phyloP scores from a whole-genome alignment of 495 filamentous ascomycete species.

The Aspergillus nanangensis region DNA sequence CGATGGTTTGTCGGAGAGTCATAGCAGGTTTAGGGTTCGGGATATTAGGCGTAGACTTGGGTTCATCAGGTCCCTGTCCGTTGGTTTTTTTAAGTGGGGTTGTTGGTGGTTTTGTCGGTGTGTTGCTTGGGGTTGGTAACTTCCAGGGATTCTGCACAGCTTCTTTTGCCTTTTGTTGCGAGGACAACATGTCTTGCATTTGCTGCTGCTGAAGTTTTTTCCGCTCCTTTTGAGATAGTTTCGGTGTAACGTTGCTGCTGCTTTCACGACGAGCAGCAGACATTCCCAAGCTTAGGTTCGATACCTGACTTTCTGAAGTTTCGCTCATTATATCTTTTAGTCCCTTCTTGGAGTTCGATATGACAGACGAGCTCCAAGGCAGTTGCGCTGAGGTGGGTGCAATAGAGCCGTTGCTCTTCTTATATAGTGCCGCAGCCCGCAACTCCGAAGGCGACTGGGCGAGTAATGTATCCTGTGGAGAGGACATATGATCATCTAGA shows the following conservation, averaged over 20 bases:
- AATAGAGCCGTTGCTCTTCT: constrained; percentile 17
- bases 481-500: constrained; percentile 34
- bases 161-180: constrained; percentile 43
- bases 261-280: constrained; percentile 36
- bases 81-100: constrained; percentile 18
- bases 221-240: constrained; percentile 87
- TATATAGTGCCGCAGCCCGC: constrained; percentile 18
- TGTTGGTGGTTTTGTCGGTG: constrained; percentile 10
- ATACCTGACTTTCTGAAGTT: constrained; percentile 56
- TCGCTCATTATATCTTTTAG: constrained; percentile 84
- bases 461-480: constrained; percentile 14
- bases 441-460: constrained; percentile 28
- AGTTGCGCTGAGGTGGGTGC: constrained; percentile 11
- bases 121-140: constrained; percentile 27
- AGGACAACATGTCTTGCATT: constrained; percentile 47
- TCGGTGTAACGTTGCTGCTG: constrained; percentile 29
- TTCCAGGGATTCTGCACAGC: constrained; percentile 71
- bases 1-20: constrained; percentile 60
- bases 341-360: constrained; percentile 61
- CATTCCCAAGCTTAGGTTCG: constrained; percentile 70
- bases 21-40: constrained; percentile 40
- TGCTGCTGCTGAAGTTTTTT: constrained; percentile 75
- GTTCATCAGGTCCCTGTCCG: constrained; percentile 10
- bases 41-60: neutral
- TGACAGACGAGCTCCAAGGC: constrained; percentile 59